phyloP scores from a whole-genome alignment of 169 alveolate species.

The Cryptosporidium muris region DNA sequence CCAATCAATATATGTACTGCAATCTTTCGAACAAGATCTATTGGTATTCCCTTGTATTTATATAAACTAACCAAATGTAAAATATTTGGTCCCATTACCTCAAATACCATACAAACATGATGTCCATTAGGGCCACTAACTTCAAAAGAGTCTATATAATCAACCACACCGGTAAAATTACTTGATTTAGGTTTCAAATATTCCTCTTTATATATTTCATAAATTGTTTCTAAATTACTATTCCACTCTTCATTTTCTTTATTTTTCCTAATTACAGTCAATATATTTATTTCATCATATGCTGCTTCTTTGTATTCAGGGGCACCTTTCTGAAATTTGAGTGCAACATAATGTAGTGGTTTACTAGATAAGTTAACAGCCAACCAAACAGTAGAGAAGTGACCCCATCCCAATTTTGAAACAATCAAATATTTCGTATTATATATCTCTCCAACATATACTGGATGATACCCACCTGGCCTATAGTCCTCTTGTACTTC shows the following conservation, averaged over 20 bases:
- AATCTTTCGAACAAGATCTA: conserved; percentile 92
- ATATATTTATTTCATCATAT: conserved; percentile 95
- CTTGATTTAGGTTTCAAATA: conserved; percentile 50
- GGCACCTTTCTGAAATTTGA: conserved; percentile 97
- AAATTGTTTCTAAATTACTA: conserved; percentile 63
- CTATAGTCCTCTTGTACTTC: conserved; percentile 64
- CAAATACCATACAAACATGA: conserved; percentile 98
- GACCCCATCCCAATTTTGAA: conserved; percentile 99
- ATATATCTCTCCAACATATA: conserved; percentile 92
- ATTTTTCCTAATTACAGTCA: conserved; percentile 85
- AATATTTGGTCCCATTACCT: conserved; percentile 96
- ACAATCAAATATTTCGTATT: conserved; percentile 92
- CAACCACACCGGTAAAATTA: conserved; percentile 88
- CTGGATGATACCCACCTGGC: conserved; percentile 95
- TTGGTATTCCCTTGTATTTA: conserved; percentile 95
- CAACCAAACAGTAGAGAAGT: conserved; percentile 99
- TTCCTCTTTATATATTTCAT: conserved; percentile 17
- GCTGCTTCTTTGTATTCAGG: conserved; percentile 97
- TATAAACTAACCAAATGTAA: conserved; percentile 94
- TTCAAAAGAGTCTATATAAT: conserved; percentile 91
- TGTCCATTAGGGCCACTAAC: conserved; percentile 97
- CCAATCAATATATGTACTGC: conserved; percentile 97
- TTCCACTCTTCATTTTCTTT: conserved; percentile 81
- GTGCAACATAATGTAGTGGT: conserved; percentile 92
- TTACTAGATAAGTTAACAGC: conserved; percentile 88